Base-by-base conservation (phyloP, 768 basidiomycete species). In the Serpula lacrymans region DNA sequence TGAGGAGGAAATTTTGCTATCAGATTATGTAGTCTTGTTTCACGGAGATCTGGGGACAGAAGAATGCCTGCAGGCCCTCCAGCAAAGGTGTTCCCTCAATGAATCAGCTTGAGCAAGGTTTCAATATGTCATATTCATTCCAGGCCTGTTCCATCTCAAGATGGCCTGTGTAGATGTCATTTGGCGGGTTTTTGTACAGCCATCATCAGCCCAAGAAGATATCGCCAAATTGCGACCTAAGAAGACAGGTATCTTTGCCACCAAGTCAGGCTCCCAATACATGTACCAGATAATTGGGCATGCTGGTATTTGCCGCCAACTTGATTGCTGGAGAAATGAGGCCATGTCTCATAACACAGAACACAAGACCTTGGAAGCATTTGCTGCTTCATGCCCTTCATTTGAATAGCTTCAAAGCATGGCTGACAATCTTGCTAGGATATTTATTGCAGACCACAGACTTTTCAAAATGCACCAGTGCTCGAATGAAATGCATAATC, bases 281-380 rank as follows among this genome's bases (percentile, higher is more conserved):
- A 69, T 65, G 55, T 67, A 72, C 29, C 50, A 70, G 22, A 31
- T 65, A 1, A 60, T 70, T 12, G 27, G 39, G 2, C 57, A 72
- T 37, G 46, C 38, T 12, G 59, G 60, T 0, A 59, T 50, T 17
- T 62, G 49, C 1, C 11, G 39, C 0, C 33, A 48, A 8, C 48
- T 70, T 5, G 53, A 68, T 26, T 50, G 43, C 29, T 73, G 67
- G 67, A 8, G 43, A 10, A 43, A 48, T 0, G 53, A 56, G 29
- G 55, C 51, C 0, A 32, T 39, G 5, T 43, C 49, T 21, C 18
- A 42, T 5, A 34, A 30, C 4, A 35, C 10, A 8, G 26, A 8
- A 6, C 18, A 34, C n/a, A 8, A 26, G 3, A 45, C 37, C 1
- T 46, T 62, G 1, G 49, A 55, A 4, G 36, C 20, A 0, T 58